A percentile compares a stretch with the other conserved stretches of the same genome.
Conservation (phyloP, 129 eudicot species). For the Pulicaria dysenterica region DNA sequence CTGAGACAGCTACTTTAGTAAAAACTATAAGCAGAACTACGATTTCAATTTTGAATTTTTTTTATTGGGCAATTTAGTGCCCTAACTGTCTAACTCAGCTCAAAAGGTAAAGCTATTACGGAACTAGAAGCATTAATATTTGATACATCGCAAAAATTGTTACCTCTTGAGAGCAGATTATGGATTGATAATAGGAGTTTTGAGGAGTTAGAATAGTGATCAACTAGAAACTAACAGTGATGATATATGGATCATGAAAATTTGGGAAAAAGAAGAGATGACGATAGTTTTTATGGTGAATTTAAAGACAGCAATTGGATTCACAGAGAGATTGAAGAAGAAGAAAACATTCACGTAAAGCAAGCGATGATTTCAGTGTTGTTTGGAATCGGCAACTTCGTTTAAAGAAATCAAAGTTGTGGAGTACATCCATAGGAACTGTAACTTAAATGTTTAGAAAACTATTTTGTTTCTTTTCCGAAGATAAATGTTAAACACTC, state of each 20-base stretch:
- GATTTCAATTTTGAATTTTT: not conserved
- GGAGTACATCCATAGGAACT: conserved; percentile 18
- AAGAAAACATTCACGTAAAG: conserved; percentile 6
- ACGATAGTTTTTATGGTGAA: not conserved
- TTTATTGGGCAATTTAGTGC: conserved; percentile 12
- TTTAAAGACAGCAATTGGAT: not conserved
- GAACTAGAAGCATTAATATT: conserved; percentile 1
- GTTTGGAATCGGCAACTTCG: conserved; percentile 1
- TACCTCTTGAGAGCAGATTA: conserved; percentile 22
- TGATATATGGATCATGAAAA: conserved; percentile 7
- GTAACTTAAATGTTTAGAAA: not conserved
- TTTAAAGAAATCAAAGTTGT: conserved; percentile 1
- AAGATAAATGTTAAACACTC: not conserved
- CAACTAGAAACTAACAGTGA: conserved; percentile 16
- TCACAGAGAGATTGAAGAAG: conserved; percentile 20
- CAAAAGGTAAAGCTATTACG: not conserved
- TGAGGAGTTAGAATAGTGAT: not conserved
- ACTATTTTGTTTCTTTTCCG: not conserved
- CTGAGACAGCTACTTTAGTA: not conserved
- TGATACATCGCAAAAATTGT: not conserved
- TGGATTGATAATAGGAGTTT: conserved; percentile 1
- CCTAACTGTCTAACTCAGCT: conserved; percentile 22
- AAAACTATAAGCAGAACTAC: not conserved
- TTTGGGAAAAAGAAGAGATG: not conserved
- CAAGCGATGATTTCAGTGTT: conserved; percentile 12